Percentiles rank a stretch among this genome's conserved stretches.
Evolutionary conservation across 768 basidiomycete genomes (phyloP).

Genomic region (Daedalea quercina): DNA sequence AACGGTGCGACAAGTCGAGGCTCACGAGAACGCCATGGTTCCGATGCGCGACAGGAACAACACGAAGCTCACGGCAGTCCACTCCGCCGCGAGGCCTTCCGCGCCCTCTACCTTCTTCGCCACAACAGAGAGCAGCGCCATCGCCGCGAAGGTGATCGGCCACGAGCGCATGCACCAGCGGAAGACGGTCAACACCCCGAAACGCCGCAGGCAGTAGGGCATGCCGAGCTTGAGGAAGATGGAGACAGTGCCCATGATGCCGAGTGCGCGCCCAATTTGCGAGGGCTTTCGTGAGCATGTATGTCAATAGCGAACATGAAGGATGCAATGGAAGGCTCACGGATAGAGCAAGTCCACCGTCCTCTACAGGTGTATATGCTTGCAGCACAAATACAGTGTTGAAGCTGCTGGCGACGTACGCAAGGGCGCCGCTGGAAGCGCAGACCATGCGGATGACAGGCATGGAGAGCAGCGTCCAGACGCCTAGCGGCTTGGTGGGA

Average conservation of each 20-base stretch:
- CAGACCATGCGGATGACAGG: slow-evolving; percentile 50
- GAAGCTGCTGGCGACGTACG: slow-evolving; percentile 48
- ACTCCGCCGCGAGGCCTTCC: slow-evolving; percentile 31
- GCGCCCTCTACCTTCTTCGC: slow-evolving; percentile 29
- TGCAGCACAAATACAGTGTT: slow-evolving; percentile 64
- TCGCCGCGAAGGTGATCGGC: slow-evolving; percentile 42
- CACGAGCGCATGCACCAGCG: slow-evolving; percentile 45
- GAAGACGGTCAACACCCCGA: slow-evolving; percentile 43
- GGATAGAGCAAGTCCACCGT: slow-evolving; percentile 55
- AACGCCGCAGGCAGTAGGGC: slow-evolving; percentile 44
- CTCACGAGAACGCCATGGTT: slow-evolving; percentile 49
- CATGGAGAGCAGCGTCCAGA: slow-evolving; percentile 34
- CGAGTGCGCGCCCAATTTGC: slow-evolving; percentile 56
- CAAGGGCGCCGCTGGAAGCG: slow-evolving; percentile 43
- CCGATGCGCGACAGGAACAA: slow-evolving; percentile 40
- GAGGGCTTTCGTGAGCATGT: slow-evolving; percentile 28
- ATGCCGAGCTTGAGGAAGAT: slow-evolving; percentile 46
- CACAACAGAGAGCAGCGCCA: slow-evolving; percentile 46
- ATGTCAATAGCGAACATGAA: background rate
- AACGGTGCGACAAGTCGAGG: slow-evolving; percentile 6
- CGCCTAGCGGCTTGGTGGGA: slow-evolving; percentile 12
- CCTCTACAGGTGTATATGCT: slow-evolving; percentile 52
- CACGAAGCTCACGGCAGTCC: slow-evolving; percentile 41
- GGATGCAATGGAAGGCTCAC: slow-evolving; percentile 30
- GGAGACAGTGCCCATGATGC: slow-evolving; percentile 44